Evolutionary conservation across 257 asterid genomes (phyloP).

Genomic region (Solanum paucissectum): DNA sequence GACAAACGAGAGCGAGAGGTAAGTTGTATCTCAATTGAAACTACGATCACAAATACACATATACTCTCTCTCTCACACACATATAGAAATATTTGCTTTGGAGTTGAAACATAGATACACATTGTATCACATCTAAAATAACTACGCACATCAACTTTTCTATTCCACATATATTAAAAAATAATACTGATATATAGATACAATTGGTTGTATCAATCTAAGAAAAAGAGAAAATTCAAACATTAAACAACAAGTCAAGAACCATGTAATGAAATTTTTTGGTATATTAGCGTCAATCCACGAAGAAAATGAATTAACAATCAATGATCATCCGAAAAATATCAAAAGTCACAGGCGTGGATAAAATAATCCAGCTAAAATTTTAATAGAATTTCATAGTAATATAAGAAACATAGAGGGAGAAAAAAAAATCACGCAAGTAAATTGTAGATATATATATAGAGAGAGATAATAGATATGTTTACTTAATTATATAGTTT

Average conservation of each 20-base stretch:
- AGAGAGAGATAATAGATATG: not conserved
- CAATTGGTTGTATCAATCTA: not conserved
- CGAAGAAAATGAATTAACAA: not conserved
- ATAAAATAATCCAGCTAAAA: no score
- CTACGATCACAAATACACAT: not conserved
- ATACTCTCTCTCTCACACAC: not conserved
- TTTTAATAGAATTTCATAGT: no score
- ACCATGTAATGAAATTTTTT: not conserved
- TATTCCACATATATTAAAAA: no score
- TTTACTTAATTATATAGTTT: no score
- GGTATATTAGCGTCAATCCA: not conserved
- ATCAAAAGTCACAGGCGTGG: accelerated
- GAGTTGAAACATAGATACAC: not conserved
- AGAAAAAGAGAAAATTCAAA: no score
- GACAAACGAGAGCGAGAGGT: not conserved
- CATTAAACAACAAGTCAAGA: not conserved
- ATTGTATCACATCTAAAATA: not conserved
- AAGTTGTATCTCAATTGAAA: not conserved
- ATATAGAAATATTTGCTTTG: not conserved
- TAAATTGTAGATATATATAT: not conserved
- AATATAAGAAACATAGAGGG: not conserved
- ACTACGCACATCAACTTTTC: not conserved
- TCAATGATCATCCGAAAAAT: not conserved
- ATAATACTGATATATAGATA: not conserved
- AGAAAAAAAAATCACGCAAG: not conserved